A percentile compares a stretch with the other conserved stretches of the same genome.
Evolutionary conservation across 768 basidiomycete species (phyloP).

Genomic region (Macrolepiota dolichaula): DNA sequence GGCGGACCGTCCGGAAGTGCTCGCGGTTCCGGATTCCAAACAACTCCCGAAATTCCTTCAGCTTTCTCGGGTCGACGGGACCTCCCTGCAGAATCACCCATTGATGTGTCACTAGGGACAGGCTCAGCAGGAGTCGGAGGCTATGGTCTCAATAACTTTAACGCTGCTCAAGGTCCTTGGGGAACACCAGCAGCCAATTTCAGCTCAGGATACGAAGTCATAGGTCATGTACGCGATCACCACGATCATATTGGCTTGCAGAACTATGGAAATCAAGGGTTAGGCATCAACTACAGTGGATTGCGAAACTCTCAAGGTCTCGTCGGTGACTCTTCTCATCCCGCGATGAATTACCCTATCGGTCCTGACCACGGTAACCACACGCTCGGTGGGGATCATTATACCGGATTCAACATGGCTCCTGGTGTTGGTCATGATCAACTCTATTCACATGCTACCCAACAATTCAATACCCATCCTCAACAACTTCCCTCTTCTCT

Average conservation of each 20-base stretch:
- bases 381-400: not conserved
- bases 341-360: not conserved
- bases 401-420: conserved; percentile 3
- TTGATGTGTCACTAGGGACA: conserved; percentile 30
- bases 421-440: not conserved
- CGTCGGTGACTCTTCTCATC: not conserved
- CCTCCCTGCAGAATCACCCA: conserved; percentile 34
- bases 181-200: conserved; percentile 6
- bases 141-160: conserved; percentile 11
- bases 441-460: not conserved
- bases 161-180: conserved; percentile 14
- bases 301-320: conserved; percentile 6
- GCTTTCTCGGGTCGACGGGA: conserved; percentile 32
- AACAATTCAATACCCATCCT: not conserved
- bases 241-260: conserved; percentile 8
- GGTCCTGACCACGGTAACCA: conserved; percentile 1
- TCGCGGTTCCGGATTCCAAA: conserved; percentile 19
- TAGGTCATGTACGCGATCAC: not conserved
- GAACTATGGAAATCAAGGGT: not conserved
- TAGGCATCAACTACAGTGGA: conserved; percentile 4
- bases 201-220: conserved; percentile 1
- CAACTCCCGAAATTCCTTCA: conserved; percentile 15
- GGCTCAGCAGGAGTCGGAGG: not conserved
- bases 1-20: conserved; percentile 25
- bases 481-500: conserved; percentile 3